A percentile compares a stretch with the other conserved stretches of the same genome.
These are phyloP conservation scores for Didymella pomorum DNA, from an alignment of 2,329 filamentous ascomycete species.

Conservation along the genomic window DNA sequence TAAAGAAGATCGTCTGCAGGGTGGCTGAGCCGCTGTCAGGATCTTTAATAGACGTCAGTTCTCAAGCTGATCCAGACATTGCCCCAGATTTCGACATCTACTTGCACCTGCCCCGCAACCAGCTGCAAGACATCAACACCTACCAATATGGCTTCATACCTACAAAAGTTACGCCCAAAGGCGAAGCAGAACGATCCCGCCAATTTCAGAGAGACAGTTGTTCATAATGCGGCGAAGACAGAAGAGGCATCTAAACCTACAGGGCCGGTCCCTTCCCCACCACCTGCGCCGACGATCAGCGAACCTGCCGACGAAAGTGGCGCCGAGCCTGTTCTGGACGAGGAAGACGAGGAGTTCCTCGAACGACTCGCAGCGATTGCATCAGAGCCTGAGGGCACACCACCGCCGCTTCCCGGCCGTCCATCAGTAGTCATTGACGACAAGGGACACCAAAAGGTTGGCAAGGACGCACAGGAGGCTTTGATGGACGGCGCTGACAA, in stretches of 20 bases:
- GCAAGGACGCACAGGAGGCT: conserved; percentile 57
- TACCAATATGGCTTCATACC: conserved; percentile 40
- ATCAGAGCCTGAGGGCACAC: conserved; percentile 49
- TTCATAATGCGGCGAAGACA: conserved; percentile 20
- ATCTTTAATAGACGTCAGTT: conserved; percentile 11
- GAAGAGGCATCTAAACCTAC: conserved; percentile 36
- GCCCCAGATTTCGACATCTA: not conserved
- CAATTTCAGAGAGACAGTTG: conserved; percentile 22
- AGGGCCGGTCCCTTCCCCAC: conserved; percentile 24
- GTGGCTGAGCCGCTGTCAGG: conserved; percentile 14
- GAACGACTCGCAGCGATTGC: conserved; percentile 59
- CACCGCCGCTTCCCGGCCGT: conserved; percentile 53
- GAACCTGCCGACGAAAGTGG: conserved; percentile 40
- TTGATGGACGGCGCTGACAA: conserved; percentile 57
- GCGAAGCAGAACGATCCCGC: conserved; percentile 40
- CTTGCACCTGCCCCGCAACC: conserved; percentile 13
- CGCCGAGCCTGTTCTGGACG: conserved; percentile 60
- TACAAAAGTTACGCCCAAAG: conserved; percentile 46
- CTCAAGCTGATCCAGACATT: not conserved
- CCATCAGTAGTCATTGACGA: conserved; percentile 45
- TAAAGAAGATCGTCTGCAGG: conserved; percentile 23
- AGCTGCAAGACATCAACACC: conserved; percentile 7
- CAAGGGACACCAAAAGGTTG: conserved; percentile 45
- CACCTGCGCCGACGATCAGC: conserved; percentile 33
- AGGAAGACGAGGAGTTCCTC: conserved; percentile 68